Evolutionary conservation across 2,329 filamentous ascomycete species (phyloP), one percentile per base, ranked within the genome.

Genomic region (Alternaria solani): DNA sequence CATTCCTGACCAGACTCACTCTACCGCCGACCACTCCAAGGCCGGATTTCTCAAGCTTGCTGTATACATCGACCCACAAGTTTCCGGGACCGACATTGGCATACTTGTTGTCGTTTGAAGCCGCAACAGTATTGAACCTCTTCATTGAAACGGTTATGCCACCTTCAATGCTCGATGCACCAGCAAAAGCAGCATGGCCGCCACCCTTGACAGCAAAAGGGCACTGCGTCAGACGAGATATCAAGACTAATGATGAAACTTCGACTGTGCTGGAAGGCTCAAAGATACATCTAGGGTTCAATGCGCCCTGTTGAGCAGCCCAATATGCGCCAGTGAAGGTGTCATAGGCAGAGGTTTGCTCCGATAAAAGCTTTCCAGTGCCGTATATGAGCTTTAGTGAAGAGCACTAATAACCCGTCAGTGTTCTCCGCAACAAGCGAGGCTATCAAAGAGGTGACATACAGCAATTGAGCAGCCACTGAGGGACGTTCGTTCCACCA

Each of bases 191-290:
- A 25, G 76, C 75, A 62, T 84, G 82, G 3, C 82, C 82, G 30
- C 82, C 81, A 49, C 79, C 76, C 53, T 80, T 81, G 3, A 84
- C 75, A 2, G 80, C 79, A 55, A 82, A 82, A 77, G 69, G 72
- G 47, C 73, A 77, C 32, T 71, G 67, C 4, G 66, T 65, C 3
- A 71, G 60, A 23, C 69, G 66, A 23, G 70, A 68, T 4, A 73
- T 23, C 4, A 73, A 44, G 2, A 74, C 57, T 2, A 65, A 18
- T 0, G 62, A 63, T 7, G 70, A 73, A 2, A 74, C 69, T 7
- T 74, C 64, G 11, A 61, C 25, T 9, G 60, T 51, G 20, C 56
- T 70, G 9, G 43, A 32, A 11, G 72, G 71, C 54, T 68, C 64
- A 54, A 77, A 77, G 16, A 75, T 62, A 57, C 73, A 76, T 18